Base-by-base conservation (phyloP, 1,284 basidiomycete species). In the Papiliotrema terrestris region DNA sequence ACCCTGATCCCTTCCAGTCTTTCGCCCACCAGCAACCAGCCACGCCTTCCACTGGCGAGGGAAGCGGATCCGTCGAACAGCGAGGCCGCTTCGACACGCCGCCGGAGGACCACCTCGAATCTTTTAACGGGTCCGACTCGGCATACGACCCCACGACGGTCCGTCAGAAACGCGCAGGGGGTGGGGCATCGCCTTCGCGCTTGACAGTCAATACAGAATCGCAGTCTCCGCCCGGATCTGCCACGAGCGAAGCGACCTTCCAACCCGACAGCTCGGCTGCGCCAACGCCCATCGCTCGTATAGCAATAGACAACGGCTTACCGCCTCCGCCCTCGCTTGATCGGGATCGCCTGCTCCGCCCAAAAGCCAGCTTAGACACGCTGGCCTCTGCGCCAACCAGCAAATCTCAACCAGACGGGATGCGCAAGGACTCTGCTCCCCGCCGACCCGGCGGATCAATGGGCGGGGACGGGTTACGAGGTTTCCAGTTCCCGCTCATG, bases 401-500 rank as follows among this genome's bases (percentile, higher is more conserved):
- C 19, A 58, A 51, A 20, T 61, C 59, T 0, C 63, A 65, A 32
- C 63, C 59, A 29, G 54, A 59, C 9, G 49, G 56, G 32, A 29
- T 54, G 17, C 55, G 61, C 19, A 46, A 54, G 29, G 56, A 51
- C 8, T 42, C 49, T 45, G 51, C 44, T 14, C 37, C 37, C 35
- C 63, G 68, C 4, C 63, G 66, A 17, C 65, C 67, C 0, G 56
- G 61, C 11, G 71, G 67, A 19, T 63, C 63, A 0, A 64, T 66
- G 9, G 66, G 71, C 4, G 69, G 67, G 6, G 71, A 67, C 3
- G 39, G 20, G 17, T 60, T 75, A 19, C 54, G 71, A 29, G 72
- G 72, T 6, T 75, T 75, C 55, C 72, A 73, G 57, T 75, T 75
- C 61, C 72, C 72, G 4, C 55, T 72, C 2, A 68, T 71, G 45